Conservation (phyloP, 768 basidiomycete genomes). For the Leccinum olivaceopallidum region DNA sequence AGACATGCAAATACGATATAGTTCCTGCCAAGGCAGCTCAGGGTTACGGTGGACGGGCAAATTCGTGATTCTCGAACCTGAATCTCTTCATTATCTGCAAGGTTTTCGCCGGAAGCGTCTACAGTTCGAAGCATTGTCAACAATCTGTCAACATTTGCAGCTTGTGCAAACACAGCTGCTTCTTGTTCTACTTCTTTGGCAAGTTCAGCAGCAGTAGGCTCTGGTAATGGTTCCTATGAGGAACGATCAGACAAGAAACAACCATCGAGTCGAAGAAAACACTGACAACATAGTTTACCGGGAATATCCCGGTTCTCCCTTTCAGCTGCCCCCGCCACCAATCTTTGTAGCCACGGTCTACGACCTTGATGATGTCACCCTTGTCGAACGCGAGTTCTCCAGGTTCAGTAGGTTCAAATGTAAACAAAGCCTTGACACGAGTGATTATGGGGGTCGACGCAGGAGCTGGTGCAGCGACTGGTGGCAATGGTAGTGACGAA, state of each 20-base stretch:
- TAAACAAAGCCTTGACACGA: slow-evolving; percentile 85
- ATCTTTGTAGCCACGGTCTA: slow-evolving; percentile 91
- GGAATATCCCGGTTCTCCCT: slow-evolving; percentile 92
- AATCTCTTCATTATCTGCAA: slow-evolving; percentile 92
- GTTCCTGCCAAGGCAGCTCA: slow-evolving; percentile 51
- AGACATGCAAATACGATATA: slow-evolving; percentile 88
- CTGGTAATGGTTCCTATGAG: slow-evolving; percentile 76
- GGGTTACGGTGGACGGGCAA: slow-evolving; percentile 6
- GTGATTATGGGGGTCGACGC: slow-evolving; percentile 52
- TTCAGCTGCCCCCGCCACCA: slow-evolving; percentile 96
- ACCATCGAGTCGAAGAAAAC: background rate
- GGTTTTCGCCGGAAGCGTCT: slow-evolving; percentile 75
- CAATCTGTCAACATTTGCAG: slow-evolving; percentile 80
- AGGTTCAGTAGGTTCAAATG: slow-evolving; percentile 82
- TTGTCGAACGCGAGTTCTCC: slow-evolving; percentile 91
- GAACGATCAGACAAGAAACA: background rate
- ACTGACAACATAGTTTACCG: slow-evolving; percentile 92
- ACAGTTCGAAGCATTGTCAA: slow-evolving; percentile 70
- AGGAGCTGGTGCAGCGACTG: slow-evolving; percentile 17
- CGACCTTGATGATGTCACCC: slow-evolving; percentile 93
- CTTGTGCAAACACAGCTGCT: slow-evolving; percentile 83
- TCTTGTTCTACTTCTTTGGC: slow-evolving; percentile 85
- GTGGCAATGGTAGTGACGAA: slow-evolving; percentile 26
- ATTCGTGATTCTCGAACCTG: slow-evolving; percentile 47
- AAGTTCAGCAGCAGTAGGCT: slow-evolving; percentile 75